Evolutionary conservation across 176 grass and related monocot genomes (phyloP), one percentile per base, ranked within the genome.

Genomic region (Dactylis glomerata): DNA sequence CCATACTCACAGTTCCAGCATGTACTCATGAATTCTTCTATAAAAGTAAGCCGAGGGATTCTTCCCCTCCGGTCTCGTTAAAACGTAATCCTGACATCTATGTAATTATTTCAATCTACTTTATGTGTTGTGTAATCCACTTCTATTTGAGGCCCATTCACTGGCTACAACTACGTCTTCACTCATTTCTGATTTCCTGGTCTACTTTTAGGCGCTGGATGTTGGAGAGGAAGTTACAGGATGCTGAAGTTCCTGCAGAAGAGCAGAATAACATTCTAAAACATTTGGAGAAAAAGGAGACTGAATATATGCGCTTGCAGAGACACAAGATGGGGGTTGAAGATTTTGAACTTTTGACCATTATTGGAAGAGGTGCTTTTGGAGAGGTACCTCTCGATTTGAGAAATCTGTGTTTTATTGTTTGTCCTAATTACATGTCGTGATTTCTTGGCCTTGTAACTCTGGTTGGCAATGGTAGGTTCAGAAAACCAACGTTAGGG

Each of bases 261-360:
- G 96, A 98, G 91, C 84, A 95, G 83, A 92, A 93, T 76, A 92
- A 98, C 78, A 93, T 98, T 83, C 82, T 95, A 20, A 98, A 98
- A 83, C 84, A 96, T 87, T 92, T 99, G 68, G 96, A 99, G 88
- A 96, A 92, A 81, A 99, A 99, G 10, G 96, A 99, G 65, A 99
- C 96, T 26, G 93, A 99, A 86, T 96, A 96, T 75, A 99, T 99
- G 96, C 91, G 96, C 23, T 85, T 92, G 61, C 93, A 99, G 79
- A 96, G 96, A 89, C 93, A 99, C 80, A 99, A 96, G 87, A 96
- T 99, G 91, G 91, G 91, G 41, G 96, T 91, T 47, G 96, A 99
- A 83, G 96, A 99, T 91, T 99, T 99, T 96, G 93, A 96, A 80
- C 93, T 99, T 83, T 87, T 99, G 83, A 99, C 96, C 27, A 99